Evolutionary conservation across 148 eudicot genomes (phyloP).

Genomic region (Limonium bicolor): DNA sequence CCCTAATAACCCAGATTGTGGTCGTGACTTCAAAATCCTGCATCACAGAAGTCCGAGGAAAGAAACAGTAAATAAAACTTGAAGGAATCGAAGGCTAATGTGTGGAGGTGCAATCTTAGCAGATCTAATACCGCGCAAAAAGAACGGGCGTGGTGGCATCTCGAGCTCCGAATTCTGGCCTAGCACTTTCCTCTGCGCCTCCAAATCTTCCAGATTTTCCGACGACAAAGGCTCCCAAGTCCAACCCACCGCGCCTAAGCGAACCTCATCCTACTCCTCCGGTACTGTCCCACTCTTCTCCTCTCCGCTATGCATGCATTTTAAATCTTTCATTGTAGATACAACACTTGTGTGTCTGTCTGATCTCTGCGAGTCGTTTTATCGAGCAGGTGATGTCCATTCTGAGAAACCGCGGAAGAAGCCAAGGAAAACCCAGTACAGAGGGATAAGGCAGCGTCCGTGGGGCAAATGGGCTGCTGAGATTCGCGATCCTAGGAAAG

Average conservation of each 20-base stretch:
- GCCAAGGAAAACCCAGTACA: conserved; percentile 45
- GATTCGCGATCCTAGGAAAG: conserved; percentile 58
- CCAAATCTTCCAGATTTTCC: background rate
- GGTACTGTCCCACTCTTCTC: background rate
- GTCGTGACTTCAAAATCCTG: no score
- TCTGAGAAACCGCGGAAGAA: conserved; percentile 9
- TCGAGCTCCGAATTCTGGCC: conserved; percentile 9
- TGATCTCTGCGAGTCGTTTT: background rate
- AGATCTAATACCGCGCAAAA: background rate
- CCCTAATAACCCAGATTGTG: no score
- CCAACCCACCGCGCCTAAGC: background rate
- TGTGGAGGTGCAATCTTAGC: conserved; percentile 9
- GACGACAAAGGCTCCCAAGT: no score
- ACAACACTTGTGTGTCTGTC: background rate
- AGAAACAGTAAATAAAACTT: no score
- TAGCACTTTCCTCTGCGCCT: background rate
- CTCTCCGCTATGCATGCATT: background rate
- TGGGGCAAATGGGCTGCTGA: conserved; percentile 73
- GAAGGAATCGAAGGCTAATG: background rate
- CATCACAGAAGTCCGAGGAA: no score
- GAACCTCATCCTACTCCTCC: background rate
- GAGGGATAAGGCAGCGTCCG: conserved; percentile 55
- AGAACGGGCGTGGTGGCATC: background rate
- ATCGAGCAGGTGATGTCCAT: conserved; percentile 20
- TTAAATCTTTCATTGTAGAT: background rate